Base-by-base conservation (phyloP, 352 stramenopile genomes). In the Chrysophaeum taylorii region DNA sequence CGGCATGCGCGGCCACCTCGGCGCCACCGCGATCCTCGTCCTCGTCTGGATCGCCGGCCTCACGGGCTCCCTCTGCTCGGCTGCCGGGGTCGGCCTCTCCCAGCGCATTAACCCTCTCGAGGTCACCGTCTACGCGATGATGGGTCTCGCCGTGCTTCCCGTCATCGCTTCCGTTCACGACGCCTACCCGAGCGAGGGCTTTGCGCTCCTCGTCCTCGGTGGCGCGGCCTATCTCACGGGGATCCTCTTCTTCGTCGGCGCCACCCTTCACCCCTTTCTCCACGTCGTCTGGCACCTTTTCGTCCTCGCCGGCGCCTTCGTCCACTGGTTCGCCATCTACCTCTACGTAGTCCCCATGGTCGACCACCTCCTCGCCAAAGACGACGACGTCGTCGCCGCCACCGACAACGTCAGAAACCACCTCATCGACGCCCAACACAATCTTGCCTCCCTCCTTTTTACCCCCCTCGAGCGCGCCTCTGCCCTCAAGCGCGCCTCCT, bases 1-100 rank as follows among this genome's bases (percentile, higher is more conserved):
- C 41, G 67, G 78, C 31, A 70, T 87, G 25, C 69, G 70, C 21
- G 69, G 86, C 67, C 69, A 83, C 53, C n/a, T 35, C n/a, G 21
- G 7, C 7, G 25, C 14, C 25, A 14, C 29, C 12, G 15, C 31
- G 12, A 45, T 69, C 14, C 29, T 72, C 7, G 36, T 50, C 35
- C 5, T 27, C n/a, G 27, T 41, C 5, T 72, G 68, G 68, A 27
- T 35, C n/a, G n/a, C 33, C 25, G 37, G 48, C n/a, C 21, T 67
- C 27, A 2, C 31, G 9, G 68, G 68, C 53, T 29, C 15, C n/a
- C 23, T 5, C 21, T 35, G 67, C n/a, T 35, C 68, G 9, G 57
- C 45, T 5, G 33, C 66, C 12, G 37, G 27, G 12, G 12, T 41
- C 33, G 45, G 45, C 14, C 15, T 48, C 31, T 36, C 31, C 9